Conservation (phyloP, 345 rosid genomes). For the thale cress (Arabidopsis thaliana) region TAIR10.1 NC_003075.7:18380001-18380500, state of each 20-base stretch:
- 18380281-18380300: constrained; percentile 24
- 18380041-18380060: constrained; percentile 64
- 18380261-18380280: constrained; percentile 16
- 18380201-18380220: constrained; percentile 28
- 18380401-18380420: neutral
- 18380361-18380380: neutral
- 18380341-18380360: constrained; percentile 6
- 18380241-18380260: constrained; percentile 19
- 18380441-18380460: neutral
- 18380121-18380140: neutral
- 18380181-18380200: constrained; percentile 43
- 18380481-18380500: neutral
- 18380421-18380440: constrained; percentile 19
- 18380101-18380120: constrained; percentile 24
- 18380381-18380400: constrained; percentile 9
- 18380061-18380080: constrained; percentile 67
- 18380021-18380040: constrained; percentile 63
- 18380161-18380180: constrained; percentile 29
- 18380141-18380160: constrained; percentile 10
- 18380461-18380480: neutral
- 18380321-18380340: constrained; percentile 13
- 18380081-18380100: constrained; percentile 70
- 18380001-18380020: constrained; percentile 8
- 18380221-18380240: constrained; percentile 22
- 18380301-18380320: constrained; percentile 33